Conservation (phyloP, 768 basidiomycete genomes). For the Leccinum imitatum region DNA sequence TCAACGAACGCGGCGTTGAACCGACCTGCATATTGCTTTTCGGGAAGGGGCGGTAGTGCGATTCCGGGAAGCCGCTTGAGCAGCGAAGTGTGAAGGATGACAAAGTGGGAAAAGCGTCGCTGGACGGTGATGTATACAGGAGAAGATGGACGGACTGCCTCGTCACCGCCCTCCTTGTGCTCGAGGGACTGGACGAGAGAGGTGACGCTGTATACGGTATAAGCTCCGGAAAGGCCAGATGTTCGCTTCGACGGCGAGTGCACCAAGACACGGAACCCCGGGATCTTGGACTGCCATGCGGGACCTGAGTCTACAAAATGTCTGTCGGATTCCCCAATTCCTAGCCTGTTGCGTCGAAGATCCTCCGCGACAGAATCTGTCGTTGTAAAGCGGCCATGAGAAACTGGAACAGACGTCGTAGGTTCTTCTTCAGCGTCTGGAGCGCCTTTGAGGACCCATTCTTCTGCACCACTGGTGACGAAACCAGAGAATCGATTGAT, state of each 20-base stretch:
- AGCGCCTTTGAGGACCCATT: constrained; percentile 73
- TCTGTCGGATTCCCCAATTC: constrained; percentile 57
- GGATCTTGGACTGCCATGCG: constrained; percentile 71
- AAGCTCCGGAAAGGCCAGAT: constrained; percentile 65
- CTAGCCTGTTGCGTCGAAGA: constrained; percentile 39
- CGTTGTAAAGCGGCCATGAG: constrained; percentile 30
- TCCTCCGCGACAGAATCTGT: constrained; percentile 43
- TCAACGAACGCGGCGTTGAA: constrained; percentile 84
- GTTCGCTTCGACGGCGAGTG: constrained; percentile 79
- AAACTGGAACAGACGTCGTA: constrained; percentile 17
- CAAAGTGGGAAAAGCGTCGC: constrained; percentile 84
- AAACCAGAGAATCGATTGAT: constrained; percentile 86
- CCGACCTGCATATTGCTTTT: constrained; percentile 80
- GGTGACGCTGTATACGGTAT: constrained; percentile 74
- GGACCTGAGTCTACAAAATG: constrained; percentile 74
- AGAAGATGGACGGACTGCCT: constrained; percentile 28
- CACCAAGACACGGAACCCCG: constrained; percentile 69
- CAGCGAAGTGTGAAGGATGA: constrained; percentile 71
- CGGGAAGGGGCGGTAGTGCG: constrained; percentile 77
- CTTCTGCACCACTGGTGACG: constrained; percentile 83
- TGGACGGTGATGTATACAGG: constrained; percentile 69
- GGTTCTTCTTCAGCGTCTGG: constrained; percentile 32
- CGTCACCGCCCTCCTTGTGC: constrained; percentile 20
- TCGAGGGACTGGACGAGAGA: constrained; percentile 38
- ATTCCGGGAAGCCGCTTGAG: constrained; percentile 70